phyloP scores from a whole-genome alignment of 2,329 filamentous ascomycete species.

The Atkinsonella texensis region DNA sequence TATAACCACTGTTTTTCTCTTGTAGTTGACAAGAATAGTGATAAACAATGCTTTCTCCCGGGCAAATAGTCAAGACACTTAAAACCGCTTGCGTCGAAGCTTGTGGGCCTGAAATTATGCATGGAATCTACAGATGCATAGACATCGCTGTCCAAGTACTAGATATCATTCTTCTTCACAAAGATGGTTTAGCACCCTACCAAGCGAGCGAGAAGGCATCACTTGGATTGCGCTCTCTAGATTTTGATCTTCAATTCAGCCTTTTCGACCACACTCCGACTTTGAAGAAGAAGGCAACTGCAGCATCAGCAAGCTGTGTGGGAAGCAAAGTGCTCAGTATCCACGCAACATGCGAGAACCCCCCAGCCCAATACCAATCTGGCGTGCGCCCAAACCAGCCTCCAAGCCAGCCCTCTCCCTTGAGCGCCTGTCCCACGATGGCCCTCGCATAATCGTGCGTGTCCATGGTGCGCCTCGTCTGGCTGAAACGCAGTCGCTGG shows the following conservation, averaged over 20 bases:
- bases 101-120: no score
- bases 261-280: conserved; percentile 14
- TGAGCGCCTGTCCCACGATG: conserved; percentile 31
- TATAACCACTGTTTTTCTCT: no score
- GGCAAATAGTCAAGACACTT: no score
- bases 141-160: no score
- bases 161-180: no score
- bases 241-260: conserved; percentile 5
- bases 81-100: no score
- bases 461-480: conserved; percentile 32
- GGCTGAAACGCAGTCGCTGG: conserved; percentile 33
- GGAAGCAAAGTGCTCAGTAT: conserved; percentile 13
- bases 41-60: no score
- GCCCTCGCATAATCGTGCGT: conserved; percentile 31
- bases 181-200: no score
- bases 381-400: conserved; percentile 20
- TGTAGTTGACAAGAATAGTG: no score
- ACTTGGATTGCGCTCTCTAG: no score
- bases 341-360: conserved; percentile 19
- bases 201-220: no score
- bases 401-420: conserved; percentile 23
- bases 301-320: conserved; percentile 17
- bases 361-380: conserved; percentile 24
- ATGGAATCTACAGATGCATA: no score
- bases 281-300: conserved; percentile 18